phyloP scores from a whole-genome alignment of 768 basidiomycete species.

The Pulveroboletus sp. region DNA sequence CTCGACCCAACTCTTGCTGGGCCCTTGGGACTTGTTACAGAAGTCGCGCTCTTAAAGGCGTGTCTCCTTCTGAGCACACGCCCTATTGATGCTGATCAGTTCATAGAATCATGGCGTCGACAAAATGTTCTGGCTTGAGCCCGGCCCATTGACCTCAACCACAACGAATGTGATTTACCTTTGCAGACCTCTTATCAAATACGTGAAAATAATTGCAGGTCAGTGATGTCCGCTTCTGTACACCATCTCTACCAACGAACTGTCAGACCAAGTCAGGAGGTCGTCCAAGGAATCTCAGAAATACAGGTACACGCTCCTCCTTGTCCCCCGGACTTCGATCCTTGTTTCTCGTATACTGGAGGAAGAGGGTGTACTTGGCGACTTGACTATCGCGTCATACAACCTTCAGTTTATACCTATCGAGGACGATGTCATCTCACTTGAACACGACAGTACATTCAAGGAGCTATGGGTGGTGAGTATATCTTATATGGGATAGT shows the following conservation, averaged over 20 bases:
- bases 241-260: conserved; percentile 20
- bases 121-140: conserved; percentile 99
- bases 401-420: conserved; percentile 92
- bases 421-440: conserved; percentile 86
- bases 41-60: conserved; percentile 90
- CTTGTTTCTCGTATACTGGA: conserved; percentile 84
- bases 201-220: conserved; percentile 91
- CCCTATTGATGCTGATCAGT: conserved; percentile 7
- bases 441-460: conserved; percentile 83
- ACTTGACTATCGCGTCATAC: conserved; percentile 80
- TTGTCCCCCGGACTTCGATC: conserved; percentile 84
- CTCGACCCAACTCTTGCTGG: conserved; percentile 84
- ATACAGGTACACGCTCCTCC: conserved; percentile 79
- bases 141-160: conserved; percentile 74
- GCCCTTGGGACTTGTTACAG: conserved; percentile 91
- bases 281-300: conserved; percentile 68
- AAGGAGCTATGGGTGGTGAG: conserved; percentile 89
- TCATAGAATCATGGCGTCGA: conserved; percentile 94
- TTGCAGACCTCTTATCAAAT: conserved; percentile 79
- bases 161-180: conserved; percentile 92
- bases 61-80: background rate
- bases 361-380: conserved; percentile 97
- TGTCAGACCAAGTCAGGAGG: conserved; percentile 84
- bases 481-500: conserved; percentile 2
- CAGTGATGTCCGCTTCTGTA: conserved; percentile 18